Base-by-base conservation (phyloP, 169 alveolate species). In the Nephromyces sp. region DNA sequence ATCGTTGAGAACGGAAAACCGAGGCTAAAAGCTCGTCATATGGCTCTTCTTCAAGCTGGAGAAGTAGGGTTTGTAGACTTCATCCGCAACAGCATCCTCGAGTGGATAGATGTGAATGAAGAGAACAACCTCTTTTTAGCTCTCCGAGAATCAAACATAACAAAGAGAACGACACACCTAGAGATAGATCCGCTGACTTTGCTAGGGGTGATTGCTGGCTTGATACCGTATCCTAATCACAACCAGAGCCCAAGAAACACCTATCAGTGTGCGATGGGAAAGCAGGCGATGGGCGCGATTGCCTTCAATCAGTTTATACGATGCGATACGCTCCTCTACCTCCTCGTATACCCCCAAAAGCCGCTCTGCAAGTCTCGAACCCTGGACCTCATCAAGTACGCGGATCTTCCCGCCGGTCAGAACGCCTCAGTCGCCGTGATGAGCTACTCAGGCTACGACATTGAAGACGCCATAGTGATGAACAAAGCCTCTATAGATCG, bases 181-280 rank as follows among this genome's bases (percentile, higher is more conserved):
- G 99, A 98, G 82, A 86, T 92, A 30, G 99, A 97, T 73, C 99
- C 99, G 32, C 86, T 95, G 72, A 93, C 99, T 15, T 84, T 98
- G 0, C 84, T 98, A 33, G 99, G 99, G 0, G 98, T 95, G 0
- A 98, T 95, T 21, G 97, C 99, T 8, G 99, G 99, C 3, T 90
- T 98, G 30, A 94, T 98, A 64, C 99, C 99, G 6, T 98, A 92
- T 83, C 99, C 99, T 29, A 95, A 98, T 86, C 99, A 98, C 86
- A 98, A 98, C 85, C 98, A 98, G 81, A 92, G 98, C 73, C 99
- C 99, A 6, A 81, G 99, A 69, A 98, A 98, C 84, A 98, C 99
- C 4, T 98, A 95, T 86, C 98, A 96, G 80, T 97, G 99, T 81
- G 99, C 99, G 8, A 98, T 98, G 99, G 99, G 99, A 5, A 98